Evolutionary conservation across 495 filamentous ascomycete species (phyloP), one percentile per base, ranked within the genome.

Genomic region (Trichodelitschia bisporula): DNA sequence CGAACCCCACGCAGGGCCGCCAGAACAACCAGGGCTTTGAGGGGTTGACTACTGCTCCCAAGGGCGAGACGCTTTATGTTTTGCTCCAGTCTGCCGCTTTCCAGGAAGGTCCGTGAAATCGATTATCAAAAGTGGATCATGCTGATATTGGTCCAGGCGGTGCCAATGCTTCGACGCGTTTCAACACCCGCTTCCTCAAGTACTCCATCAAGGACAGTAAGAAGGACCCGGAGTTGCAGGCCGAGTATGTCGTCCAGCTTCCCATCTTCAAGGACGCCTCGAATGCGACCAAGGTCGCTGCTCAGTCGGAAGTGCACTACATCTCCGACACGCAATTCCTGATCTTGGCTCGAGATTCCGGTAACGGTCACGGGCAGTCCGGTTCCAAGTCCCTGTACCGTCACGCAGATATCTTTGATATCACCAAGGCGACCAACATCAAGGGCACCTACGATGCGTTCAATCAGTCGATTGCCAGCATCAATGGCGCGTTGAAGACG

Each of bases 1-100:
- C 47, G 3, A 55, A 78, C 36, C 66, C 73, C 1, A 50, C 56
- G 4, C 61, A 60, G 3, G 77, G 77, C 4, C 61, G 76, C 18
- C 52, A 61, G 35, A 78, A 83, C 44, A 83, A 83, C 48, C 71
- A 79, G 39, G 72, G 74, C 14, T 66, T 83, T 36, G 77, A 86
- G 45, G 76, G 69, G 1, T 49, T 86, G 28, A 72, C 72, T 1
- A 48, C 64, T 11, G 64, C 59, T 8, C 45, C 59, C 0, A 69
- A 77, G 35, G 72, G 74, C 18, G 66, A 64, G 28, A 60, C 53
- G 2, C 53, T 83, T 8, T 82, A 64, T 42, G 58, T 64, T 1
- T 54, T 86, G 38, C 49, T 80, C 21, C 76, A 83, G 45, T 66
- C 64, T 1, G 69, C 73, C 0, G 49, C 64, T 3, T 53, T 64